A percentile compares a stretch with the other conserved stretches of the same genome.
phyloP scores from a whole-genome alignment of 331 rosid species.

The Malus hybrid region DNA sequence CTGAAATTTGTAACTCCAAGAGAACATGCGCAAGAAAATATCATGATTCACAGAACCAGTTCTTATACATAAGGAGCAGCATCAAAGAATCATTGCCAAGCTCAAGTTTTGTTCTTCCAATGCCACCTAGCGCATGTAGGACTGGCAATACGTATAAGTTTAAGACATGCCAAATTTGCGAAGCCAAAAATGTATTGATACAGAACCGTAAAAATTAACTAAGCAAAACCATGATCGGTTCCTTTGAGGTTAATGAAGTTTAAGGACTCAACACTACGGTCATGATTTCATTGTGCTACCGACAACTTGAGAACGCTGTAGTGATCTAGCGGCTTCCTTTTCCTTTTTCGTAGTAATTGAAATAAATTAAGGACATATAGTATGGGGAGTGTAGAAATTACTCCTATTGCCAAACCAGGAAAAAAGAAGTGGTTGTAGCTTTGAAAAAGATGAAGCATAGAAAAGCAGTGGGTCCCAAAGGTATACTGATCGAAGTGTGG shows the following conservation, averaged over 20 bases:
- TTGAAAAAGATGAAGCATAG: no score
- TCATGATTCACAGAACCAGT: not conserved
- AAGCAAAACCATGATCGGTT: not conserved
- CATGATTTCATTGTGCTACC: not conserved
- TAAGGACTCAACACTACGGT: not conserved
- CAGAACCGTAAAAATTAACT: not conserved
- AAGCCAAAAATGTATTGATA: not conserved
- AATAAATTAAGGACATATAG: not conserved
- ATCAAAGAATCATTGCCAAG: not conserved
- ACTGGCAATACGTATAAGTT: not conserved
- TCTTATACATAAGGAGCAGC: not conserved
- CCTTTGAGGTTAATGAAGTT: not conserved
- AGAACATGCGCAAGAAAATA: not conserved
- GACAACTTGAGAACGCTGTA: not conserved
- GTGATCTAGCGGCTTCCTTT: not conserved
- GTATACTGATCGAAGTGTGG: no score
- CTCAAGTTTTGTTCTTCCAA: not conserved
- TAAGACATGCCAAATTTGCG: not conserved
- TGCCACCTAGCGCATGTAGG: not conserved
- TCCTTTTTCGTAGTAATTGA: not conserved
- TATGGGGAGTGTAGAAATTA: no score
- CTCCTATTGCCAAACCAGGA: no score
- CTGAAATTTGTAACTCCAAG: not conserved
- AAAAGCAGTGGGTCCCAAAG: no score
- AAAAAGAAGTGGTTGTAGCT: no score